phyloP scores from a whole-genome alignment of 495 filamentous ascomycete species.

The Daldinia childiae region DNA sequence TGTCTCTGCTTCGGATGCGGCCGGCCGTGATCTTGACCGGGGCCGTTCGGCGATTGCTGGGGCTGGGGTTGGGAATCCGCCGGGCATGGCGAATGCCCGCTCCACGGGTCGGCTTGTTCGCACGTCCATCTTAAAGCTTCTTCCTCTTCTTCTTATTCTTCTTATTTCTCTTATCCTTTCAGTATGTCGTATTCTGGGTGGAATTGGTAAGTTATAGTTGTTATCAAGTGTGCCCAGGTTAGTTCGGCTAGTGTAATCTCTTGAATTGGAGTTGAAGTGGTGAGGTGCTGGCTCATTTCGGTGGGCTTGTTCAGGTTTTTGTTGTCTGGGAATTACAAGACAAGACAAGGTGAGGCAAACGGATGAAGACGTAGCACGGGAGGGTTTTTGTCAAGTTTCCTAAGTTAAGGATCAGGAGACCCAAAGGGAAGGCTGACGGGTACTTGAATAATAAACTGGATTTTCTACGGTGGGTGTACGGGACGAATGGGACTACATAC shows the following conservation, averaged over 20 bases:
- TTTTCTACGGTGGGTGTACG: constrained; percentile 24
- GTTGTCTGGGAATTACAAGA: constrained; percentile 37
- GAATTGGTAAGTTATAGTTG: constrained; percentile 36
- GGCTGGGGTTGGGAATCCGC: constrained; percentile 34
- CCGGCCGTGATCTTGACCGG: constrained; percentile 37
- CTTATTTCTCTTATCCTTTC: constrained; percentile 5
- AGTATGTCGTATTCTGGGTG: constrained; percentile 37
- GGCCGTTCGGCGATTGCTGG: constrained; percentile 34
- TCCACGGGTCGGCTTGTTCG: constrained; percentile 36
- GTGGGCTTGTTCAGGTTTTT: constrained; percentile 40
- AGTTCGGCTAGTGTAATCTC: constrained; percentile 21
- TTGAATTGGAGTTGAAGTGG: constrained; percentile 34
- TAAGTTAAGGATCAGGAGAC: constrained; percentile 39
- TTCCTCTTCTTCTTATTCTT: neutral
- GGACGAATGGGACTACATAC: neutral
- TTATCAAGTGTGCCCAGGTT: constrained; percentile 21
- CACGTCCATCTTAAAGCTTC: constrained; percentile 28
- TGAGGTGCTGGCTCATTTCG: constrained; percentile 38
- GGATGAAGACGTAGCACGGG: constrained; percentile 12
- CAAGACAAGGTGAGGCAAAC: constrained; percentile 46
- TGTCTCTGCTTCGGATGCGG: constrained; percentile 40
- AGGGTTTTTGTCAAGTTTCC: constrained; percentile 35
- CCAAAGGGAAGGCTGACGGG: constrained; percentile 40
- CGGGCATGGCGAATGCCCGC: constrained; percentile 40
- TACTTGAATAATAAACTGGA: constrained; percentile 29